A percentile compares a stretch with the other conserved stretches of the same genome.
Evolutionary conservation across 345 rosid genomes (phyloP).

Genomic region (Hevea brasiliensis): DNA sequence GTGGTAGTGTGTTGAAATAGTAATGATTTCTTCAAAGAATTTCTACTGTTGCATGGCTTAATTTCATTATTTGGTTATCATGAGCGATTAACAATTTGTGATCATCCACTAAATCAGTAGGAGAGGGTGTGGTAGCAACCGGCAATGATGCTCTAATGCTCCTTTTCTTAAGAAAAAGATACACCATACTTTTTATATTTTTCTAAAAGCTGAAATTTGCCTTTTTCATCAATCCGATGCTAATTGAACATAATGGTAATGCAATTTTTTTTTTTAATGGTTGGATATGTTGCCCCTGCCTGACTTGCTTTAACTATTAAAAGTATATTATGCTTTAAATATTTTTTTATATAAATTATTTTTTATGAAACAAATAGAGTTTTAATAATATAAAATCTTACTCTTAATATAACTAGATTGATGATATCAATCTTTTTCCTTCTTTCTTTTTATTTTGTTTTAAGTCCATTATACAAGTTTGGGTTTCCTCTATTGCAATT

Average conservation of each 20-base stretch:
- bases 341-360: too few species aligned
- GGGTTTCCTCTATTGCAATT: too few species aligned
- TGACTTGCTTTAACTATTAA: too few species aligned
- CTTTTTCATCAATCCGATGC: conserved; percentile 5
- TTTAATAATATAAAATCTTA: too few species aligned
- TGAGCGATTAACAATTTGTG: background rate
- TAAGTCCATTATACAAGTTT: too few species aligned
- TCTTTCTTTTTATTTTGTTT: too few species aligned
- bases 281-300: too few species aligned
- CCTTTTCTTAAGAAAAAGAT: background rate
- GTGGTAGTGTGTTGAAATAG: background rate
- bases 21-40: background rate
- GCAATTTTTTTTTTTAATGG: too few species aligned
- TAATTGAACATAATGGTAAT: background rate
- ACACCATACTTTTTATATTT: background rate
- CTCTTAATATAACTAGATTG: too few species aligned
- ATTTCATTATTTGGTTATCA: background rate
- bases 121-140: background rate
- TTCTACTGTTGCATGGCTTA: background rate
- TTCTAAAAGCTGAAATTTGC: background rate
- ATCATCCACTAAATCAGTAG: background rate
- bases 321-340: too few species aligned
- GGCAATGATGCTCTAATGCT: background rate
- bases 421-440: too few species aligned
- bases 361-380: too few species aligned